phyloP scores from a whole-genome alignment of 305 asterid species.

The Striga hermonthica region DNA sequence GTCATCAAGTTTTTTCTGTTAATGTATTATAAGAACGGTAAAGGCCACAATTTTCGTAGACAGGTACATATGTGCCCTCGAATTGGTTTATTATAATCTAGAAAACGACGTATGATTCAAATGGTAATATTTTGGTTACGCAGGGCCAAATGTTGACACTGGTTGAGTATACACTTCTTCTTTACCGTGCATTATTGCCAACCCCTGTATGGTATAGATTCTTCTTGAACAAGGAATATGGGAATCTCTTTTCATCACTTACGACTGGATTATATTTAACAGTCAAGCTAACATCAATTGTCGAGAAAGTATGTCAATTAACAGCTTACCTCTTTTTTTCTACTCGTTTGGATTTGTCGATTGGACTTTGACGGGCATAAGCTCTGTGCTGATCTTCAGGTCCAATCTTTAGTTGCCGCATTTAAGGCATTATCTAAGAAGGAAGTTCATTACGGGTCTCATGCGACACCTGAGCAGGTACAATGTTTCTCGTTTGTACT shows the following conservation, averaged over 20 bases:
- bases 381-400: constrained; percentile 44
- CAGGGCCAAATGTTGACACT: constrained; percentile 96
- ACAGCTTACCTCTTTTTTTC: constrained; percentile 20
- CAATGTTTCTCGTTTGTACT: background rate
- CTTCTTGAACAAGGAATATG: constrained; percentile 92
- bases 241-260: constrained; percentile 87
- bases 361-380: constrained; percentile 12
- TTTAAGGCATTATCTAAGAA: constrained; percentile 80
- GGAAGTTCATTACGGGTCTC: constrained; percentile 81
- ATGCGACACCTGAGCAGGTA: constrained; percentile 95
- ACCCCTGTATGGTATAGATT: constrained; percentile 96
- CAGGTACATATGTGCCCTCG: constrained; percentile 47
- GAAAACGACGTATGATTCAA: constrained; percentile 23
- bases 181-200: constrained; percentile 87
- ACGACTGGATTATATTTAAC: constrained; percentile 89
- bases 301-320: constrained; percentile 62
- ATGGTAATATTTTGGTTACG: constrained; percentile 31
- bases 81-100: constrained; percentile 6
- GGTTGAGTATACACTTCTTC: constrained; percentile 80
- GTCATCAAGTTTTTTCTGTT: constrained; percentile 75
- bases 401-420: constrained; percentile 64
- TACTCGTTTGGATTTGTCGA: constrained; percentile 16
- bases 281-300: constrained; percentile 79
- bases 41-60: constrained; percentile 88
- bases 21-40: constrained; percentile 77